Conservation (phyloP, 2,329 filamentous ascomycete species). For the Sphaerulina musiva region DNA sequence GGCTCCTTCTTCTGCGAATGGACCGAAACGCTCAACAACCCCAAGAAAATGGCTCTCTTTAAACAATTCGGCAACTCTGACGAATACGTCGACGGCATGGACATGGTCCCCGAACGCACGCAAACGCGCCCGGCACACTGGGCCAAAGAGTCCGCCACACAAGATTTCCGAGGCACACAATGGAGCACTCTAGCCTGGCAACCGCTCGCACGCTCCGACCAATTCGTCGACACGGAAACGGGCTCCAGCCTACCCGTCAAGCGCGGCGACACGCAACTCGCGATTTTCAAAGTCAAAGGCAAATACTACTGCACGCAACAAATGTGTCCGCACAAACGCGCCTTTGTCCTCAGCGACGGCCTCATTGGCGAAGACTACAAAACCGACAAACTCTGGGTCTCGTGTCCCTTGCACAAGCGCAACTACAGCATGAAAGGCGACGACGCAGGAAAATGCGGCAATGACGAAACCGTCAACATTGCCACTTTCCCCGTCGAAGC, state of each 20-base stretch:
- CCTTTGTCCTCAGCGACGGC: slow-evolving; percentile 82
- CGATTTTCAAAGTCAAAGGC: slow-evolving; percentile 75
- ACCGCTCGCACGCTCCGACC: slow-evolving; percentile 62
- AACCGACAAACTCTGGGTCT: slow-evolving; percentile 68
- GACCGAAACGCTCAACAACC: slow-evolving; percentile 71
- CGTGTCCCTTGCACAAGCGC: slow-evolving; percentile 82
- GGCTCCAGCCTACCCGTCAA: slow-evolving; percentile 73
- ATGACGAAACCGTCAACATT: slow-evolving; percentile 68
- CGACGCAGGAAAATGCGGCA: slow-evolving; percentile 63
- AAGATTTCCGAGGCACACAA: slow-evolving; percentile 65
- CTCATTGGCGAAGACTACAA: slow-evolving; percentile 63
- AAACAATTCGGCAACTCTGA: slow-evolving; percentile 76
- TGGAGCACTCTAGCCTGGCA: slow-evolving; percentile 71
- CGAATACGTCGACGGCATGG: slow-evolving; percentile 60
- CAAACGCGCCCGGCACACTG: slow-evolving; percentile 72
- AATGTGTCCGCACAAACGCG: slow-evolving; percentile 90
- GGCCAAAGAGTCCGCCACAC: slow-evolving; percentile 59
- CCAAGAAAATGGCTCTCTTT: slow-evolving; percentile 63
- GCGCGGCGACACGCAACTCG: slow-evolving; percentile 80
- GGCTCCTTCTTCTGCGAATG: slow-evolving; percentile 85
- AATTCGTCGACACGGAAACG: slow-evolving; percentile 64
- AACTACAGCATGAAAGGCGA: slow-evolving; percentile 71
- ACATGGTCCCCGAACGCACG: slow-evolving; percentile 63
- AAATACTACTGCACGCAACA: slow-evolving; percentile 81
- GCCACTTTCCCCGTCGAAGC: slow-evolving; percentile 75